phyloP scores from a whole-genome alignment of 305 asterid genomes.

The Ilex paraguariensis region DNA sequence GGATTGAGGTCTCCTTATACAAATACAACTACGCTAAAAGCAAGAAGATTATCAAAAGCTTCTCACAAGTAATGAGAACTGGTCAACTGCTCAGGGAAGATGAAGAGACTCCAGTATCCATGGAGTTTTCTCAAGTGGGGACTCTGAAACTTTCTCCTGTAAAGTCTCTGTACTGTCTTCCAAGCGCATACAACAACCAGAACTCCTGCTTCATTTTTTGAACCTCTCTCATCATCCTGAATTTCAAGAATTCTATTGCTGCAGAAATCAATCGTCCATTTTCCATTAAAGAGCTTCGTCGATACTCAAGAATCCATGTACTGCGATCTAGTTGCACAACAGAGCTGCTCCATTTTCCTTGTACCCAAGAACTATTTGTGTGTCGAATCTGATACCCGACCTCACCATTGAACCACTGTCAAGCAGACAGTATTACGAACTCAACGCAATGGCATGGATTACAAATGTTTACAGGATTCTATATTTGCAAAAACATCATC shows the following conservation, averaged over 20 bases:
- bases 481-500: background rate
- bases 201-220: constrained; percentile 42
- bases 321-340: constrained; percentile 65
- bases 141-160: constrained; percentile 12
- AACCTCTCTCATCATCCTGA: constrained; percentile 41
- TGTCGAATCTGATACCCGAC: constrained; percentile 26
- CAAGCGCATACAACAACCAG: constrained; percentile 35
- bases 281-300: constrained; percentile 36
- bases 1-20: too few relatives aligned
- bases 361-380: constrained; percentile 58
- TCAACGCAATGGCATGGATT: background rate
- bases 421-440: background rate
- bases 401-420: constrained; percentile 60
- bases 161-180: constrained; percentile 22
- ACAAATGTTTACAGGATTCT: too few relatives aligned
- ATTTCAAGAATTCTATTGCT: constrained; percentile 39
- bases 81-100: background rate
- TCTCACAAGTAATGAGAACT: constrained; percentile 48
- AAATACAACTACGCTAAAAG: too few relatives aligned
- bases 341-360: constrained; percentile 61
- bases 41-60: constrained; percentile 1
- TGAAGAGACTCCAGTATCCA: background rate
- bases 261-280: constrained; percentile 49
- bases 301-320: constrained; percentile 85
- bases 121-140: constrained; percentile 43